Percentiles rank a stretch among this genome's conserved stretches.
These are phyloP conservation scores for Leccinum barrowsii DNA, from an alignment of 768 basidiomycete species.

Conservation along the genomic window DNA sequence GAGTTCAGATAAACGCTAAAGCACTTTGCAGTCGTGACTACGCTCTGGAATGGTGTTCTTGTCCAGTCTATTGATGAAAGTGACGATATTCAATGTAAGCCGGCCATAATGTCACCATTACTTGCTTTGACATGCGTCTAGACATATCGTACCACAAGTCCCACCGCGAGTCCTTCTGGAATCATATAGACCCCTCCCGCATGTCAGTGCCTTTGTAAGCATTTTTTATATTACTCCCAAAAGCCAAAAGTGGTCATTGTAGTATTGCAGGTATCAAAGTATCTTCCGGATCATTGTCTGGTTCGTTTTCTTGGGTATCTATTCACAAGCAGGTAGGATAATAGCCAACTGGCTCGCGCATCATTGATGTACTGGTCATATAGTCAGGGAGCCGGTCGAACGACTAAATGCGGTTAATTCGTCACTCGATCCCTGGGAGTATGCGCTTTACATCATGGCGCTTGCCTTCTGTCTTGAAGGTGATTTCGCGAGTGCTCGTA, in stretches of 20 bases:
- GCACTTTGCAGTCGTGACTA: conserved; percentile 58
- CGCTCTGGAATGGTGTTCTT: conserved; percentile 79
- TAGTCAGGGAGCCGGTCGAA: conserved; percentile 77
- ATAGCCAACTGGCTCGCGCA: not conserved
- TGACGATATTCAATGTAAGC: conserved; percentile 75
- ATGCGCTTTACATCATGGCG: conserved; percentile 73
- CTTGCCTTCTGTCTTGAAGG: conserved; percentile 80
- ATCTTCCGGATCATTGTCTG: conserved; percentile 73
- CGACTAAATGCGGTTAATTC: conserved; percentile 51
- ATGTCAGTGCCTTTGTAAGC: conserved; percentile 73
- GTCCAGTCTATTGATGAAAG: conserved; percentile 74
- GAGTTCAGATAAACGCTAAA: conserved; percentile 3
- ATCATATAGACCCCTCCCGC: conserved; percentile 71
- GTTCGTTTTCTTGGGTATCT: conserved; percentile 73
- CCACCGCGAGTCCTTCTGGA: conserved; percentile 55
- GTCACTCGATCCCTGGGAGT: conserved; percentile 77
- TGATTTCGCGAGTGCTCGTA: conserved; percentile 27
- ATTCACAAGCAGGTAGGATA: conserved; percentile 75
- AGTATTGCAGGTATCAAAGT: conserved; percentile 73
- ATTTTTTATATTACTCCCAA: not conserved
- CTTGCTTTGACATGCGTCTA: conserved; percentile 28
- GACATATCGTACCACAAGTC: conserved; percentile 66
- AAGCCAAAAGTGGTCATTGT: not conserved
- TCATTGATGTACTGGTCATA: not conserved
- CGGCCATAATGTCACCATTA: not conserved